A percentile compares a stretch with the other conserved stretches of the same genome.
phyloP scores from a whole-genome alignment of 2,329 filamentous ascomycete genomes.

The Uncinocarpus reesii region DNA sequence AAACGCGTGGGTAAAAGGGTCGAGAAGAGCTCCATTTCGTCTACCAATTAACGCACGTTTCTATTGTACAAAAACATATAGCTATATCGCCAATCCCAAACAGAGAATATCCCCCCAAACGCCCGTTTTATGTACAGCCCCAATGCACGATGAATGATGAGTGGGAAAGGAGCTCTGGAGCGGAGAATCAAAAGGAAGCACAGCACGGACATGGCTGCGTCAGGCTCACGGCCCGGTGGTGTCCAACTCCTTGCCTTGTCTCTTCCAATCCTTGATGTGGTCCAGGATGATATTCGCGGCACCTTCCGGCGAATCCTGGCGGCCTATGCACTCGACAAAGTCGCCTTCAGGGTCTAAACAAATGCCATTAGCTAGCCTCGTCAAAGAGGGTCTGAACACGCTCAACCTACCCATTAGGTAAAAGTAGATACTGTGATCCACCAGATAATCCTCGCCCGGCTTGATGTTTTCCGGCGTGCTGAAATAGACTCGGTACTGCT shows the following conservation, averaged over 20 bases:
- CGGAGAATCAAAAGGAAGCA: background rate
- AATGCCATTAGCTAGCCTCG: background rate
- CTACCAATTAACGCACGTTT: background rate
- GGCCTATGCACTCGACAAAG: conserved; percentile 91
- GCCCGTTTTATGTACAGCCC: conserved; percentile 6
- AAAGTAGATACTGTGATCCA: conserved; percentile 99
- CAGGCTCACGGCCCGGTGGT: conserved; percentile 19
- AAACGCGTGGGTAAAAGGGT: background rate
- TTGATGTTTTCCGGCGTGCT: conserved; percentile 80
- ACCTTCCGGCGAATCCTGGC: conserved; percentile 83
- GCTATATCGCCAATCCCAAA: background rate
- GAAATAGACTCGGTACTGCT: conserved; percentile 94
- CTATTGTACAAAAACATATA: conserved; percentile 5
- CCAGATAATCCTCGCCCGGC: conserved; percentile 90
- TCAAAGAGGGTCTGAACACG: background rate
- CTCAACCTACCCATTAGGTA: conserved; percentile 72
- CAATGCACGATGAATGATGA: background rate
- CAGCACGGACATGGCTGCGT: background rate
- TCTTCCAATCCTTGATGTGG: conserved; percentile 71
- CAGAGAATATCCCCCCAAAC: background rate
- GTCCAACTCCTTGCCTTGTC: conserved; percentile 44
- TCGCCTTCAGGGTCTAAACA: conserved; percentile 80
- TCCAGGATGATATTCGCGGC: conserved; percentile 73
- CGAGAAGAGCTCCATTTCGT: conserved; percentile 2
- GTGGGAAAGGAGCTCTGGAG: background rate